phyloP scores from a whole-genome alignment of 768 basidiomycete genomes.

The Auriscalpium microsporum region DNA sequence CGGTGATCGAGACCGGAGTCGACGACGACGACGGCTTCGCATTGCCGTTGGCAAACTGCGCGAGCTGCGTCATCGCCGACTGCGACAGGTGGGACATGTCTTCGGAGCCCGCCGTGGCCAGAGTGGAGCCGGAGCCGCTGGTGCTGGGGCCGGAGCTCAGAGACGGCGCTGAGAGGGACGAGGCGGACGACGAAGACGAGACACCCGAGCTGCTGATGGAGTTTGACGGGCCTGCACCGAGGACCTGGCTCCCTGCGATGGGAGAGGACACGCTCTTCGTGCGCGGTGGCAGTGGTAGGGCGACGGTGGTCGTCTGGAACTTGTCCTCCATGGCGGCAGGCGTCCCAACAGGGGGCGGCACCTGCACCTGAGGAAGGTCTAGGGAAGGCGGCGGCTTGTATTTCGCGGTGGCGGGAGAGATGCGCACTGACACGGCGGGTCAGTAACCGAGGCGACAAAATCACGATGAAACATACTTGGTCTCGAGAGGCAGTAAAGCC shows the following conservation, averaged over 20 bases:
- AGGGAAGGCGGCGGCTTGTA: constrained; percentile 51
- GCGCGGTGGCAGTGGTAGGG: constrained; percentile 42
- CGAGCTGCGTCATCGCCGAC: constrained; percentile 38
- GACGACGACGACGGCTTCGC: constrained; percentile 4
- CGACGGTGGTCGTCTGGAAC: constrained; percentile 34
- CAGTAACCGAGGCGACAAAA: constrained; percentile 16
- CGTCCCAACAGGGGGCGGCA: constrained; percentile 2
- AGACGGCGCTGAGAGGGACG: constrained; percentile 26
- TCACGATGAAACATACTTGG: constrained; percentile 50
- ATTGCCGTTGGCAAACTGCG: constrained; percentile 20
- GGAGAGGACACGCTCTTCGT: constrained; percentile 65
- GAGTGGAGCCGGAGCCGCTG: constrained; percentile 42
- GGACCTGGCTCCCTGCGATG: constrained; percentile 37
- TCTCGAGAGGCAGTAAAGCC: constrained; percentile 79
- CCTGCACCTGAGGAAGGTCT: constrained; percentile 15
- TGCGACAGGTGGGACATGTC: constrained; percentile 44
- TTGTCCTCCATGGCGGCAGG: background rate
- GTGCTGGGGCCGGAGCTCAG: constrained; percentile 30
- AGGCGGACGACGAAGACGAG: constrained; percentile 35
- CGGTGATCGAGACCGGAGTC: constrained; percentile 26
- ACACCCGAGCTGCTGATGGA: constrained; percentile 18
- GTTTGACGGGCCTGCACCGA: constrained; percentile 13
- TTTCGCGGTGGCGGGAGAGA: constrained; percentile 84
- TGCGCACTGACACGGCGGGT: constrained; percentile 56
- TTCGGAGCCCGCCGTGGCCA: constrained; percentile 41